Evolutionary conservation across 257 asterid genomes (phyloP).

Genomic region (Plectranthus barbatus): DNA sequence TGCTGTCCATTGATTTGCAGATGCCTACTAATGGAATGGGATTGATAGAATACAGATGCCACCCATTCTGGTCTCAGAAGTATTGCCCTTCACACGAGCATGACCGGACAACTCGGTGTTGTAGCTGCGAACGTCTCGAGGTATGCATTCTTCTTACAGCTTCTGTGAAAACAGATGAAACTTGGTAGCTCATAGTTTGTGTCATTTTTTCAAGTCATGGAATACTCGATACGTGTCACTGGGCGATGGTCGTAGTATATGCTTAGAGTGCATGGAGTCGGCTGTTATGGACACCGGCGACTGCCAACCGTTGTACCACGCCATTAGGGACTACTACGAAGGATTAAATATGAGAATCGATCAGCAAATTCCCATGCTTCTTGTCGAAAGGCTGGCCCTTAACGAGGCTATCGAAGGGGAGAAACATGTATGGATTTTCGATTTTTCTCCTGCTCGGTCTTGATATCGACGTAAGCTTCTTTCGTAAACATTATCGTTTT

Average conservation of each 20-base stretch:
- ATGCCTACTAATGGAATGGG: conserved; percentile 81
- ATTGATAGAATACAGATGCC: conserved; percentile 93
- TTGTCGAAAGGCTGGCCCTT: conserved; percentile 90
- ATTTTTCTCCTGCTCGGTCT: background rate
- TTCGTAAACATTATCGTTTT: background rate
- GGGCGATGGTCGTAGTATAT: conserved; percentile 85
- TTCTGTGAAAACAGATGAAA: background rate
- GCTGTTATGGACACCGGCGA: conserved; percentile 97
- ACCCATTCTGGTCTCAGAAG: conserved; percentile 90
- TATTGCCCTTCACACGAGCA: conserved; percentile 93
- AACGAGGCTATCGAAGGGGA: conserved; percentile 99
- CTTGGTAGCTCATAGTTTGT: background rate
- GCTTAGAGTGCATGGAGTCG: conserved; percentile 97
- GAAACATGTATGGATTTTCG: conserved; percentile 44
- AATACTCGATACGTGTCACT: conserved; percentile 58
- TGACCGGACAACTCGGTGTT: conserved; percentile 74
- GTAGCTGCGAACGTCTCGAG: conserved; percentile 98
- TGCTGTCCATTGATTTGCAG: conserved; percentile 24
- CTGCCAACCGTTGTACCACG: conserved; percentile 83
- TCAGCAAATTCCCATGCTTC: conserved; percentile 95
- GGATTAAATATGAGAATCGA: conserved; percentile 93
- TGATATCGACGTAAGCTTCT: background rate
- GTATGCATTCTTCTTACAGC: conserved; percentile 20
- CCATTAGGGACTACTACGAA: conserved; percentile 92
- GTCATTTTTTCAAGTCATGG: conserved; percentile 39